Evolutionary conservation across 768 basidiomycete species (phyloP).

Genomic region (Tephrocybe sp.): DNA sequence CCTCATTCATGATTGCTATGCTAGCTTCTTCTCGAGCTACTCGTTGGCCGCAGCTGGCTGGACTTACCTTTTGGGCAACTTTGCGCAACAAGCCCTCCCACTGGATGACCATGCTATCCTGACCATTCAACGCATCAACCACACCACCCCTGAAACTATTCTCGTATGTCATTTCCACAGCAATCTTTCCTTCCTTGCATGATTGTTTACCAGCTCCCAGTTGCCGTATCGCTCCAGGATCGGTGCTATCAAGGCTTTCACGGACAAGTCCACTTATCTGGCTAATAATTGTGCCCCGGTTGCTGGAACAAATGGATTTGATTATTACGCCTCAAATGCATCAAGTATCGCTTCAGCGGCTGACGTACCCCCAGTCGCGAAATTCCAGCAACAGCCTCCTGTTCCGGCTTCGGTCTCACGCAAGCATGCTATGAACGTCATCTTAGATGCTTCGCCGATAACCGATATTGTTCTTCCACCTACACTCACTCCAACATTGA

Average conservation of each 20-base stretch:
- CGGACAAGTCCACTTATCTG: conserved; percentile 45
- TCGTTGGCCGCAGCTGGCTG: conserved; percentile 33
- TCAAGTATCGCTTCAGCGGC: conserved; percentile 8
- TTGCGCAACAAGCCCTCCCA: conserved; percentile 54
- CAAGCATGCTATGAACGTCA: conserved; percentile 44
- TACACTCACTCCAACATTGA: conserved; percentile 33
- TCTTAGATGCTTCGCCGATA: conserved; percentile 44
- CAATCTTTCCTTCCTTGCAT: too few relatives aligned
- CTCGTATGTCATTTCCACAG: conserved; percentile 32
- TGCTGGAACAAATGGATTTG: conserved; percentile 45
- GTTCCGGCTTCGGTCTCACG: conserved; percentile 27
- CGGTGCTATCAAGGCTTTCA: conserved; percentile 43
- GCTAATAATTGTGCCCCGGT: conserved; percentile 52
- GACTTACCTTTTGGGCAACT: conserved; percentile 49
- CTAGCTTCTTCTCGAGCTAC: conserved; percentile 48
- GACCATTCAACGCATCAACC: conserved; percentile 42
- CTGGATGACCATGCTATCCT: conserved; percentile 46
- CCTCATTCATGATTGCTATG: neutral
- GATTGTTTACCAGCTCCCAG: conserved; percentile 33
- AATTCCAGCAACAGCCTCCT: conserved; percentile 39
- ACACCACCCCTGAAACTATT: conserved; percentile 38
- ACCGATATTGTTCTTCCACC: conserved; percentile 43
- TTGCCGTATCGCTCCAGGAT: conserved; percentile 59
- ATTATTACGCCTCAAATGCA: conserved; percentile 29
- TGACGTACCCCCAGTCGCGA: conserved; percentile 25